Evolutionary conservation across 2,329 filamentous ascomycete genomes (phyloP).

Genomic region (Cercospora sp.): DNA sequence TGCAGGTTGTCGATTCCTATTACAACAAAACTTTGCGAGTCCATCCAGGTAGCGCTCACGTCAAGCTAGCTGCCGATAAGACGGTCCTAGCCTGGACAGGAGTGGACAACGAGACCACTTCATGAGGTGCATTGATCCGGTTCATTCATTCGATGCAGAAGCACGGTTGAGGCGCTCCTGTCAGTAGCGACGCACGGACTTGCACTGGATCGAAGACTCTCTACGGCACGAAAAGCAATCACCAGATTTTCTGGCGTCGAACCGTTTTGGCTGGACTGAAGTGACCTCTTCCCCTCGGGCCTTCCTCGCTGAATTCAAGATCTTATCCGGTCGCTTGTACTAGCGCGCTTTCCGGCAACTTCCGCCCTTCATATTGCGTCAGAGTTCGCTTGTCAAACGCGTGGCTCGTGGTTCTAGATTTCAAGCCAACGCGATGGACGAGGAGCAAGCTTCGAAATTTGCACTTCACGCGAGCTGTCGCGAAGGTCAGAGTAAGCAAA

Average conservation of each 20-base stretch:
- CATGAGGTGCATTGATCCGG: background rate
- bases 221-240: background rate
- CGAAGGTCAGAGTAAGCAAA: slow-evolving; percentile 72
- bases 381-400: slow-evolving; percentile 6
- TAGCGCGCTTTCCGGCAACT: background rate
- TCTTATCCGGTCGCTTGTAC: background rate
- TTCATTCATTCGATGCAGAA: background rate
- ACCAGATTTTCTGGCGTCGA: background rate
- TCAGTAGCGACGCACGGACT: background rate
- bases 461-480: slow-evolving; percentile 85
- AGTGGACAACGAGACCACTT: background rate
- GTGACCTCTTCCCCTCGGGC: background rate
- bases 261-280: background rate
- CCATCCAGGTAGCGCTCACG: slow-evolving; percentile 74
- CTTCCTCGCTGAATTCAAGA: background rate
- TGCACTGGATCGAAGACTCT: background rate
- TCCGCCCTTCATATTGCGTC: slow-evolving; percentile 1
- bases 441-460: slow-evolving; percentile 60
- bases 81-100: slow-evolving; percentile 15
- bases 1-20: slow-evolving; percentile 83
- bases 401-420: slow-evolving; percentile 1
- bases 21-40: slow-evolving; percentile 89
- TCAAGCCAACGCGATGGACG: slow-evolving; percentile 32
- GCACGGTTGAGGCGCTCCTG: background rate
- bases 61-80: slow-evolving; percentile 57